Evolutionary conservation across 73 alveolate species (phyloP), one percentile per base, ranked within the genome.

Genomic region (Tetrahymena elliotti): DNA sequence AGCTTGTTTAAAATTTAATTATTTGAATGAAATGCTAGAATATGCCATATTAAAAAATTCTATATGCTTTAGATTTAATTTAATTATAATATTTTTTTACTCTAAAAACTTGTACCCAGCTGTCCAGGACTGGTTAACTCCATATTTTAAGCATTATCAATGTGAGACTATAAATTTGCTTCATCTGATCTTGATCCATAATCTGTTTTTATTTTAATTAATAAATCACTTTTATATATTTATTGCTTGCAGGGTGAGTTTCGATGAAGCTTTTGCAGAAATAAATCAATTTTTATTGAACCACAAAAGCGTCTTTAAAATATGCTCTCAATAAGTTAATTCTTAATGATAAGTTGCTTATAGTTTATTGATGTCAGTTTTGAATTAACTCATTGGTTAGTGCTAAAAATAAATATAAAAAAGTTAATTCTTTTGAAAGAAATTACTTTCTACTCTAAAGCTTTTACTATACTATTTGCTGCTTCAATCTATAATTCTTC

Each of bases 91-190:
- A 68, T 27, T 27, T 68, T 68, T 16, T 68, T 68, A 68, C 88
- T 36, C 88, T 68, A 68, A 68, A 68, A 6, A 68, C 88, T 68
- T 22, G 36, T 36, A 83, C 53, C 96, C 96, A 94, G 37, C 82
- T 94, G 41, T 94, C 93, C 24, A 94, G 20, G 1, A 94, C 96
- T 6, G 96, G 96, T 12, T 68, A 52, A 84, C 95, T 84, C 96
- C 96, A 94, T 15, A 94, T 94, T 47, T 94, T 94, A 10, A 94
- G 41, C 40, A 94, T 84, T 36, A 84, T 84, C 27, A 82, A 31
- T 38, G 93, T 84, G 52, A 94, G 53, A 40, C 84, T 93, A 52
- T 88, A 94, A 15, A 94, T 88, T 83, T 47, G 83, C 92, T 83
- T 35, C 93, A 88, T 33, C 20, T 88, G 53, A 20, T 84, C 33